Conservation (phyloP, 768 basidiomycete species). For the Imleria badia region DNA sequence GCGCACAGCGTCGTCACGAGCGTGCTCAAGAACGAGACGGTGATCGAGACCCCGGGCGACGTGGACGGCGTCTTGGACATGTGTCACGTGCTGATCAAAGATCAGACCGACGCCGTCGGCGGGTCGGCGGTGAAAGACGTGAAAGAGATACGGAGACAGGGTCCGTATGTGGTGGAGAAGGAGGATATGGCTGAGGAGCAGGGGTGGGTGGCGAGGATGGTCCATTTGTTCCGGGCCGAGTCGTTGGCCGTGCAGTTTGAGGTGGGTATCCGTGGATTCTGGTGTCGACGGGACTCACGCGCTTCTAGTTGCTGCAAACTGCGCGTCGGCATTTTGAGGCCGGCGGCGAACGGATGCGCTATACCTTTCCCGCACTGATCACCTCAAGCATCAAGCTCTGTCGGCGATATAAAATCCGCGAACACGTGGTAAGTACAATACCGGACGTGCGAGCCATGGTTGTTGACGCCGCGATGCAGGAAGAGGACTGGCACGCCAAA, state of each 20-base stretch:
- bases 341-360: conserved; percentile 94
- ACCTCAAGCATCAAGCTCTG: conserved; percentile 92
- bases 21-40: conserved; percentile 94
- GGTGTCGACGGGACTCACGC: neutral
- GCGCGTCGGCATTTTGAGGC: conserved; percentile 88
- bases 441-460: too few relatives aligned
- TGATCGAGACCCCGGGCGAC: conserved; percentile 91
- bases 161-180: conserved; percentile 63
- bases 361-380: conserved; percentile 95
- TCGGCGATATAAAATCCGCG: conserved; percentile 82
- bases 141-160: conserved; percentile 54
- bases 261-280: conserved; percentile 41
- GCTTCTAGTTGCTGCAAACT: conserved; percentile 78
- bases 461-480: too few relatives aligned
- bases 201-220: conserved; percentile 98
- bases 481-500: conserved; percentile 83
- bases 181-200: conserved; percentile 98
- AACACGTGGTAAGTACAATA: conserved; percentile 67
- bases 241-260: conserved; percentile 88
- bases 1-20: conserved; percentile 94
- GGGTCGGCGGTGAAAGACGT: conserved; percentile 28
- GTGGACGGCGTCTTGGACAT: conserved; percentile 92
- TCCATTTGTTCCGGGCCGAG: conserved; percentile 90
- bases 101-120: conserved; percentile 61
- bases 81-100: conserved; percentile 89